Evolutionary conservation across 2,329 filamentous ascomycete genomes (phyloP).

Genomic region (Stachybotrys elegans): DNA sequence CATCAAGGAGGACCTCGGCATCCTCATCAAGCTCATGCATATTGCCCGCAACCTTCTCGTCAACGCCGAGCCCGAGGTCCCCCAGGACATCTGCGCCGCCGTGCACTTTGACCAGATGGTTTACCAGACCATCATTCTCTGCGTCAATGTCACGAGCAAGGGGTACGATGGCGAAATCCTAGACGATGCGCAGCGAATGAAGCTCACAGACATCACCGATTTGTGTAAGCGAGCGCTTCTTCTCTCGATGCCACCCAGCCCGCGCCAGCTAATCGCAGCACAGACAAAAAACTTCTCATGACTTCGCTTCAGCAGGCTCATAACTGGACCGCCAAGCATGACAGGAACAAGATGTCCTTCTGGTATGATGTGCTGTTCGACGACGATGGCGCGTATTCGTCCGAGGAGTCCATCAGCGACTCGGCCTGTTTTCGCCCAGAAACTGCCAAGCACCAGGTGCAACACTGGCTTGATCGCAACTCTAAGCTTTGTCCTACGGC

Average conservation of each 20-base stretch:
- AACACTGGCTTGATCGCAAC: constrained; percentile 59
- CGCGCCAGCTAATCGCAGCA: neutral
- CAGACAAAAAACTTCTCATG: constrained; percentile 62
- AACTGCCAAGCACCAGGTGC: constrained; percentile 54
- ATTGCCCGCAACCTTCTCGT: constrained; percentile 61
- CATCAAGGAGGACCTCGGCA: constrained; percentile 57
- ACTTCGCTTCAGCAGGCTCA: constrained; percentile 62
- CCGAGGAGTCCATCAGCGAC: constrained; percentile 48
- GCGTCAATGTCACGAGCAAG: constrained; percentile 63
- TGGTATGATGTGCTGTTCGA: constrained; percentile 64
- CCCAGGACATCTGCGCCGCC: constrained; percentile 60
- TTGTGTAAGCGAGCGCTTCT: constrained; percentile 42
- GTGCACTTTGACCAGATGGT: constrained; percentile 63
- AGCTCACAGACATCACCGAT: constrained; percentile 59
- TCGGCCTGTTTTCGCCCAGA: constrained; percentile 49
- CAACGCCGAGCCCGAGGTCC: constrained; percentile 58
- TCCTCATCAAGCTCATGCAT: constrained; percentile 63
- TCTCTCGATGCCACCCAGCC: neutral
- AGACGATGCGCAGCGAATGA: constrained; percentile 51
- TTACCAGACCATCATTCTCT: constrained; percentile 60
- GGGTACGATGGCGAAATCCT: constrained; percentile 60
- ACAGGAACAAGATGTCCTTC: constrained; percentile 65
- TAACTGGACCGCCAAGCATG: constrained; percentile 65
- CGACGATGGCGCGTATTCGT: constrained; percentile 42
- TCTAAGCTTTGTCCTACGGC: constrained; percentile 54